Base-by-base conservation (phyloP, 495 filamentous ascomycete genomes). In the Terfezia claveryi region DNA sequence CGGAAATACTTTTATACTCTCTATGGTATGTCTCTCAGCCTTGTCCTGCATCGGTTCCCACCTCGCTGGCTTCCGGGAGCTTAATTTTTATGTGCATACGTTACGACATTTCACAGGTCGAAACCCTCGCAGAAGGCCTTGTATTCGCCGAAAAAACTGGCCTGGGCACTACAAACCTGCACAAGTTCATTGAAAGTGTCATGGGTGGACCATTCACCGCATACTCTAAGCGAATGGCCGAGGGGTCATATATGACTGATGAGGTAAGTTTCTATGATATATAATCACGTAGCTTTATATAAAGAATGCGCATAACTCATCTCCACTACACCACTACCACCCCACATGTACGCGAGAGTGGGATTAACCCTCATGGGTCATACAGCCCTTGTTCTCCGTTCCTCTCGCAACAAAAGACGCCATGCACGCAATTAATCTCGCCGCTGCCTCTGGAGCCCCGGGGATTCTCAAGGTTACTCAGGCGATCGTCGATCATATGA, bases 371-470 rank as follows among this genome's bases (percentile, higher is more conserved):
- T 20, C 20, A 20, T 20, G 20, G 2, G 20, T 20, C 20, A 20
- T 20, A 20, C 20, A 20, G 20, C 20, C 20, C 20, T 58, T 75
- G 57, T 59, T 93, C 67, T 78, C 77, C n/a, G 87, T 89, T 8
- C 83, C 92, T 67, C 67, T 94, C 54, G 87, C 87, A 16, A 69
- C 80, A 58, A 95, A 95, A 69, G 88, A 95, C 73, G 76, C 80
- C 37, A 66, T 80, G 10, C 88, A 94, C 27, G 83, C 81, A 17
- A 66, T 77, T 61, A 69, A 67, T 44, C 57, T 94, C 62, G 87
- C 83, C 3, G 66, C 77, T 56, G 68, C 68, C 38, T 69, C 70
- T 6, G 88, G 85, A 0, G 71, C 74, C 2, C 27, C 27, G 27
- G 27, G 27, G 58, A 70, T 70, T 56, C 67, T 94, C 73, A 72